Evolutionary conservation across 805 yeast species (phyloP).

Genomic region (Dipodascopsis uninucleata): DNA sequence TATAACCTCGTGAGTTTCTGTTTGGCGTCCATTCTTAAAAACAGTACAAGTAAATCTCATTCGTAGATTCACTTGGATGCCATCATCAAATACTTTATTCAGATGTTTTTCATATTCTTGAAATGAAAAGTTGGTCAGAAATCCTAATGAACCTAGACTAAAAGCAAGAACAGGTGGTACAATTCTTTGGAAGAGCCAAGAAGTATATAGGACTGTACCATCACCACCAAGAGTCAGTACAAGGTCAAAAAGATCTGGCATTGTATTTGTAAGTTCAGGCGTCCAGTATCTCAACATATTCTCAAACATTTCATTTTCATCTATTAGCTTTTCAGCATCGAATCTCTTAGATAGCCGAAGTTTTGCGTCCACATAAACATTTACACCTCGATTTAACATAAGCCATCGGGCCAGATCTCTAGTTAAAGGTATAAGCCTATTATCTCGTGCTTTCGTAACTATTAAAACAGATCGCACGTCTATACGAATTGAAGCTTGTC

Average conservation of each 20-base stretch:
- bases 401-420: constrained; percentile 80
- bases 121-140: constrained; percentile 69
- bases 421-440: constrained; percentile 68
- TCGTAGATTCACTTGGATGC: constrained; percentile 73
- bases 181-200: constrained; percentile 68
- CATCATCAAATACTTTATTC: constrained; percentile 56
- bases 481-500: constrained; percentile 45
- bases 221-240: constrained; percentile 93
- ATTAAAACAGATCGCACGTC: constrained; percentile 70
- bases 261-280: constrained; percentile 46
- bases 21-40: constrained; percentile 41
- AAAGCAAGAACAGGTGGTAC: constrained; percentile 83
- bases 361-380: constrained; percentile 71
- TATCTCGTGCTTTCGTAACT: constrained; percentile 87
- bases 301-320: constrained; percentile 42
- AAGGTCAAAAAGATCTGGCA: constrained; percentile 52
- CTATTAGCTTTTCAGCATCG: constrained; percentile 50
- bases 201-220: constrained; percentile 88
- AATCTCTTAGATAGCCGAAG: constrained; percentile 62
- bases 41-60: constrained; percentile 87
- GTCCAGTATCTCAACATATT: constrained; percentile 65
- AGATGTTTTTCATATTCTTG: constrained; percentile 64
- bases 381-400: constrained; percentile 41
- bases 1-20: constrained; percentile 56
- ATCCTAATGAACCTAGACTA: constrained; percentile 85